Evolutionary conservation across 2,329 filamentous ascomycete species (phyloP), one percentile per base, ranked within the genome.

Genomic region (Onygena corvina): DNA sequence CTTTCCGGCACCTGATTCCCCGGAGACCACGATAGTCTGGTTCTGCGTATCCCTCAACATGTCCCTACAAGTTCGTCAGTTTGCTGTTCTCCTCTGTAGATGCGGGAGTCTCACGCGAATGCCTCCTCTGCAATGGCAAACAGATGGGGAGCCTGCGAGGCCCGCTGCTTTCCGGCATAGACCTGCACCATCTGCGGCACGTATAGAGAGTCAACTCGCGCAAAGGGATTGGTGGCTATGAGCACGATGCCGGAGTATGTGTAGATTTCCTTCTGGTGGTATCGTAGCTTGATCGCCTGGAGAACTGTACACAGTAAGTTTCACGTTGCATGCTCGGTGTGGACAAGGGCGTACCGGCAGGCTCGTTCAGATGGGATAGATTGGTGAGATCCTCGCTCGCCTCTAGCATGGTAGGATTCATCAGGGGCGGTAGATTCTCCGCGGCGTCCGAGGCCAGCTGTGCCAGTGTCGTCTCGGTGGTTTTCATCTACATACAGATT

Each of bases 171-270:
- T 63, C 92, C 92, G 50, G 92, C 89, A 70, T 98, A 98, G 33
- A 96, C 88, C 68, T 98, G 92, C n/a, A 98, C 89, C 90, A 98
- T 98, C 57, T 92, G 92, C 14, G 90, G 89, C 8, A 98, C 92
- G 69, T 98, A 98, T 62, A 98, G 80, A 35, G 92, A 98, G 67
- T 98, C 92, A 58, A 98, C 89, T 57, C 92, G 80, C 48, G 93
- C 92, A 63, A 98, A 98, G 18, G 92, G 92, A 71, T 98, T 98
- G 55, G 92, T 94, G 55, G 92, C 92, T 72, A 98, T 98, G 59
- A 98, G 76, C 57, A 98, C 92, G 63, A 98, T 96, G 64, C 92
- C 92, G 66, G 87, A 94, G 74, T 98, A 98, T 63, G 92, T 98
- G 75, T 98, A 98, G 62, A 98, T 98, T 68, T 98, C 92, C 71